Conservation (phyloP, 148 eudicot species). For the Nepenthes gracilis region DNA sequence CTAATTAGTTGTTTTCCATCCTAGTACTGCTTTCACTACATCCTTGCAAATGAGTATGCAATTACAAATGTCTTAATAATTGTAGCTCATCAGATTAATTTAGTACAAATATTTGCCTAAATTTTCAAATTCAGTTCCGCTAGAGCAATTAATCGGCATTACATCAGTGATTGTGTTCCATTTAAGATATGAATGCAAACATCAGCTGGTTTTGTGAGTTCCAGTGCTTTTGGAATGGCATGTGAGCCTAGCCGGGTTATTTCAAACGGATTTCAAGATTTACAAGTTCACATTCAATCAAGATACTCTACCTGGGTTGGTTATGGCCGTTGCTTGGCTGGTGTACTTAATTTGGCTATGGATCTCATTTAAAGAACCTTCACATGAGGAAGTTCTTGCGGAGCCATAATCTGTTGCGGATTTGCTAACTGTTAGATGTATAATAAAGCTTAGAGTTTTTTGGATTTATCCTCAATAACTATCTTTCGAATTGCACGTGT, state of each 20-base stretch:
- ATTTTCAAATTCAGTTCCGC: conserved; percentile 60
- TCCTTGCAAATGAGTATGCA: too few species aligned
- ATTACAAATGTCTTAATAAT: too few species aligned
- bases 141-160: conserved; percentile 75
- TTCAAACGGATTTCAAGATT: conserved; percentile 49
- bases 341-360: conserved; percentile 47
- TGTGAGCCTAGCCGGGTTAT: conserved; percentile 78
- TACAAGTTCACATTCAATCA: conserved; percentile 48
- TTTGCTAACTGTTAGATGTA: conserved; percentile 10
- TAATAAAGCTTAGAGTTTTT: neutral
- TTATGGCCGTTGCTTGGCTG: conserved; percentile 72
- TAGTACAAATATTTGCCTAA: too few species aligned
- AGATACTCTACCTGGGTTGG: conserved; percentile 72
- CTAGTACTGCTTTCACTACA: too few species aligned
- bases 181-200: conserved; percentile 68
- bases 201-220: conserved; percentile 82
- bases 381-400: conserved; percentile 20
- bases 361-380: conserved; percentile 55
- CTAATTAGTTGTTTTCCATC: neutral
- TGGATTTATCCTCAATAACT: neutral
- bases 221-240: conserved; percentile 90
- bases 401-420: conserved; percentile 30
- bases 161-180: conserved; percentile 79
- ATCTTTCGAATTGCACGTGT: neutral
- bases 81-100: too few species aligned